Base-by-base conservation (phyloP, 1,284 basidiomycete species). In the Takashimella koratensis region DNA sequence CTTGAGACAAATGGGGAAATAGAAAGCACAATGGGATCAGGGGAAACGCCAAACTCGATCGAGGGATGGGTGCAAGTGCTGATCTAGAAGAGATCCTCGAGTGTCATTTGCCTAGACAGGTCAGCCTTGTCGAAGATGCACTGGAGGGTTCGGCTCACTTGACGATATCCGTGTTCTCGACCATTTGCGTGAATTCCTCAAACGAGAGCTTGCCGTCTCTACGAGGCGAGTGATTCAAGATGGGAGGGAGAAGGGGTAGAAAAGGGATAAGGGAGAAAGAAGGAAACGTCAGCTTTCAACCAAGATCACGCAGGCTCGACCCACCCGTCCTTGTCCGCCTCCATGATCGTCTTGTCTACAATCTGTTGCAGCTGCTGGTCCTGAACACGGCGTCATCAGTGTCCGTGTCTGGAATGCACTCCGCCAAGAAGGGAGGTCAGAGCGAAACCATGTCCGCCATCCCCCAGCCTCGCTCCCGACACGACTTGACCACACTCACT, bases 291-390 rank as follows among this genome's bases (percentile, higher is more conserved):
- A 59, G 47, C 48, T 47, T 25, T 19, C 5, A 16, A 16, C 26
- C 22, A 26, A 23, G 23, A 26, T 25, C 25, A 23, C 11, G 16
- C 30, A 16, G 16, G 30, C 30, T 8, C 30, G n/a, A 56, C 77
- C 59, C 54, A 79, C 77, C 81, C 92, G 70, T 99, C 92, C 74
- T 91, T 89, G 74, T 99, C 95, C 16, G 94, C 95, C 78, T 98
- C 95, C 91, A 98, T 95, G 74, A 99, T 98, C 16, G 95, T 98
- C 81, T 99, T 99, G 78, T 99, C 96, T 10, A 98, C 96, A 62
- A 99, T 99, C 77, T 98, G 95, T 76, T 99, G 96, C 61, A 98
- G 78, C 80, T 98, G 96, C 74, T 96, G 90, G 76, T 99, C 96
- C 88, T 91, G 62, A 47, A 53, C 27, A n/a, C 10, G 1, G 23